phyloP scores from a whole-genome alignment of 257 asterid genomes.

The Ehretia macrophylla region DNA sequence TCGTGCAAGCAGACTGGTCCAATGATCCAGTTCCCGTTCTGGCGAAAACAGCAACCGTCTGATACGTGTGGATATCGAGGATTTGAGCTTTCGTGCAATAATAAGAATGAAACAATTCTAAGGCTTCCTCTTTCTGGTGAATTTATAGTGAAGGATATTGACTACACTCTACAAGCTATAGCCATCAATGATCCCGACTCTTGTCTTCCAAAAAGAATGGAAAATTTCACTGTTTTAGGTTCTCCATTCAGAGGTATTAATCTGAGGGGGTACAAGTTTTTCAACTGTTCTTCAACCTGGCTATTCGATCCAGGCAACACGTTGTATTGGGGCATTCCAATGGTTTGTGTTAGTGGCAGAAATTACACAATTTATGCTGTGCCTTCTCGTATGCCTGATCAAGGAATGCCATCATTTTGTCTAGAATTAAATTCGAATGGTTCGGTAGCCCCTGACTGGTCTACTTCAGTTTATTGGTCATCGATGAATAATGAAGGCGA shows the following conservation, averaged over 20 bases:
- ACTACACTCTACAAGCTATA: slow-evolving; percentile 43
- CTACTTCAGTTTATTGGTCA: slow-evolving; percentile 31
- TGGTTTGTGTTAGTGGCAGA: slow-evolving; percentile 37
- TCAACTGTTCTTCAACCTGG: slow-evolving; percentile 51
- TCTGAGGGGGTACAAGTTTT: slow-evolving; percentile 27
- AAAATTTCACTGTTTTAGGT: slow-evolving; percentile 34
- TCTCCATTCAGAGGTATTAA: slow-evolving; percentile 38
- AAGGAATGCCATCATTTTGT: slow-evolving; percentile 34
- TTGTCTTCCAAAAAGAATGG: slow-evolving; percentile 56
- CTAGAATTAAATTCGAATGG: slow-evolving; percentile 23
- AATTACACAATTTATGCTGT: slow-evolving; percentile 42
- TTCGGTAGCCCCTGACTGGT: slow-evolving; percentile 36
- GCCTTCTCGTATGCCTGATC: slow-evolving; percentile 11
- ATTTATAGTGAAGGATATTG: slow-evolving; percentile 54
- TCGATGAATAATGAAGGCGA: slow-evolving; percentile 29
- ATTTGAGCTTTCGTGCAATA: slow-evolving; percentile 65
- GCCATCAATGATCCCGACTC: slow-evolving; percentile 49
- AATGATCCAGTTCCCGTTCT: slow-evolving; percentile 66
- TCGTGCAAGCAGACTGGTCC: slow-evolving; percentile 47
- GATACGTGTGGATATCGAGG: slow-evolving; percentile 61
- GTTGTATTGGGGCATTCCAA: slow-evolving; percentile 13
- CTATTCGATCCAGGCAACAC: not conserved
- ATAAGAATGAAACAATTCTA: slow-evolving; percentile 41
- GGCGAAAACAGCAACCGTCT: slow-evolving; percentile 32
- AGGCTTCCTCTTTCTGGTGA: slow-evolving; percentile 65